Evolutionary conservation across 2,329 filamentous ascomycete genomes (phyloP).

Genomic region (Cercospora berteroae): DNA sequence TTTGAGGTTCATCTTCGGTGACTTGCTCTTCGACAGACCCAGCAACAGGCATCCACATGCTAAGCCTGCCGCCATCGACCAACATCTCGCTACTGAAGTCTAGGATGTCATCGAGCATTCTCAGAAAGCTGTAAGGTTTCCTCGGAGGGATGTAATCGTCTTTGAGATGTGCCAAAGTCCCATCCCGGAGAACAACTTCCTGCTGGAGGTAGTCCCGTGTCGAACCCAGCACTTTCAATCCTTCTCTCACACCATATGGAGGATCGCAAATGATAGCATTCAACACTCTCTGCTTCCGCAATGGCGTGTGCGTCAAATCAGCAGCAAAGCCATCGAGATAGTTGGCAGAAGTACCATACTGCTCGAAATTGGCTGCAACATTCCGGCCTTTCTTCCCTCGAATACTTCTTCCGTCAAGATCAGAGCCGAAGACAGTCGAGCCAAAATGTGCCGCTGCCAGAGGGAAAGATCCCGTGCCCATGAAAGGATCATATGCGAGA

Average conservation of each 20-base stretch:
- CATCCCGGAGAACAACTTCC: slow-evolving; percentile 63
- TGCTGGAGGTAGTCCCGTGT: slow-evolving; percentile 56
- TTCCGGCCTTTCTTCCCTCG: slow-evolving; percentile 62
- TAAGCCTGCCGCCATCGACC: slow-evolving; percentile 74
- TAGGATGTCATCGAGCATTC: slow-evolving; percentile 87
- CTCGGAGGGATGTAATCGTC: slow-evolving; percentile 80
- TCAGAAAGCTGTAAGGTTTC: slow-evolving; percentile 84
- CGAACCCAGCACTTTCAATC: slow-evolving; percentile 79
- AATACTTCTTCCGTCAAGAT: slow-evolving; percentile 90
- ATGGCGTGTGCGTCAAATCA: slow-evolving; percentile 83
- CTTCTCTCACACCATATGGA: slow-evolving; percentile 92
- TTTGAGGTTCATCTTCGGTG: slow-evolving; percentile 17
- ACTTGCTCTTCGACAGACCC: slow-evolving; percentile 54
- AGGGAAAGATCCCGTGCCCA: slow-evolving; percentile 90
- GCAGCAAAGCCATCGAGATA: slow-evolving; percentile 79
- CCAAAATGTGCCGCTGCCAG: slow-evolving; percentile 89
- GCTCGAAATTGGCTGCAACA: slow-evolving; percentile 73
- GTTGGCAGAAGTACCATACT: slow-evolving; percentile 67
- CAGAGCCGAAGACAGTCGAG: slow-evolving; percentile 76
- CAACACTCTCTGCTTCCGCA: slow-evolving; percentile 59
- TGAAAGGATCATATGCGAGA: slow-evolving; percentile 91
- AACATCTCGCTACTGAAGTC: slow-evolving; percentile 74
- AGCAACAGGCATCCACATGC: slow-evolving; percentile 96
- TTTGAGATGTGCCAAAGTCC: slow-evolving; percentile 66
- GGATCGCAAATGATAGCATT: slow-evolving; percentile 95